Evolutionary conservation across 163 green algal genomes (phyloP).

Genomic region (Chlamydomonas reinhardtii): DNA sequence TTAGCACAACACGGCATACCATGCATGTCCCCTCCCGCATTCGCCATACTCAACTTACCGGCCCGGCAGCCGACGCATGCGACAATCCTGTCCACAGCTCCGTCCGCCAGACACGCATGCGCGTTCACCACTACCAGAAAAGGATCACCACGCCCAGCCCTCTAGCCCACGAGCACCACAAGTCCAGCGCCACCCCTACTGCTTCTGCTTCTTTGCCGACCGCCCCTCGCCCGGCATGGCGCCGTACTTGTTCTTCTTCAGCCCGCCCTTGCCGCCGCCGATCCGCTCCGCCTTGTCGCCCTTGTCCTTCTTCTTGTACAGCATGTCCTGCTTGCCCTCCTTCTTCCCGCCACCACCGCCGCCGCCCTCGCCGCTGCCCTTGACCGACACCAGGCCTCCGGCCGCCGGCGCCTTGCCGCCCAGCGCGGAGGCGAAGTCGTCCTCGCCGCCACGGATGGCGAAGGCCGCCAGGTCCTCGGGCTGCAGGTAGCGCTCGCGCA

Average conservation of each 20-base stretch:
- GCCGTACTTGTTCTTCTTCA: conserved; percentile 50
- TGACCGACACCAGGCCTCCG: conserved; percentile 71
- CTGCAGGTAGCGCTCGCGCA: conserved; percentile 65
- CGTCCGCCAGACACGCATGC: too few species aligned
- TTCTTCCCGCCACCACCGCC: not conserved
- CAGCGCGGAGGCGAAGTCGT: conserved; percentile 71
- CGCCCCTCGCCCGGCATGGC: conserved; percentile 10
- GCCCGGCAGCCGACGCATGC: too few species aligned
- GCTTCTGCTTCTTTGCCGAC: conserved; percentile 33
- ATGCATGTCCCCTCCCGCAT: too few species aligned
- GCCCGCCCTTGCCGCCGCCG: conserved; percentile 19
- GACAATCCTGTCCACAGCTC: too few species aligned
- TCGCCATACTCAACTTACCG: too few species aligned
- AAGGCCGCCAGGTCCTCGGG: conserved; percentile 78
- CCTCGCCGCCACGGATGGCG: conserved; percentile 66
- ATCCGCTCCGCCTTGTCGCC: conserved; percentile 11
- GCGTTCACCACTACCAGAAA: too few species aligned
- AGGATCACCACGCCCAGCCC: too few species aligned
- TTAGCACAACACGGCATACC: too few species aligned
- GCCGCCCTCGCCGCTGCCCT: conserved; percentile 40
- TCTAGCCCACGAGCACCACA: too few species aligned
- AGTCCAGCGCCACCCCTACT: not conserved
- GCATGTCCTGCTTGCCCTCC: not conserved
- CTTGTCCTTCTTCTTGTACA: conserved; percentile 62
- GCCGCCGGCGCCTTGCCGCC: conserved; percentile 49